Conservation (phyloP, 495 filamentous ascomycete species). For the Xylaria longipes region DNA sequence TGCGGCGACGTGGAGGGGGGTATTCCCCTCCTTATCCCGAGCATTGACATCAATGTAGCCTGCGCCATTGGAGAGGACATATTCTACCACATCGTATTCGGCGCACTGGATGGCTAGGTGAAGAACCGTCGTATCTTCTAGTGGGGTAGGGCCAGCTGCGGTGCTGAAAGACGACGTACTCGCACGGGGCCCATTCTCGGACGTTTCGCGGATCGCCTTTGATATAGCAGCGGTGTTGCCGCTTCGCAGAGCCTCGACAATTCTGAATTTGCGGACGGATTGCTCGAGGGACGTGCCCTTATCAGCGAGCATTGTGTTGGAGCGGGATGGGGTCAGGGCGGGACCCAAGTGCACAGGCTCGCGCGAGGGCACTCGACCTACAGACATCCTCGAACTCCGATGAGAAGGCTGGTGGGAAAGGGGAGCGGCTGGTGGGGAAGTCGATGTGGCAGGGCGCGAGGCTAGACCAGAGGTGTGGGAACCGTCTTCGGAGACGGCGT, state of each 20-base stretch:
- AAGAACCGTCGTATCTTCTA: conserved; percentile 85
- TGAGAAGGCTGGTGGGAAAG: conserved; percentile 46
- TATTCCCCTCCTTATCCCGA: conserved; percentile 91
- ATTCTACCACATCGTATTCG: conserved; percentile 94
- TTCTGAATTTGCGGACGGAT: conserved; percentile 89
- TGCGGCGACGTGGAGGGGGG: conserved; percentile 87
- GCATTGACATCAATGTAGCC: conserved; percentile 82
- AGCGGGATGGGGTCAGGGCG: conserved; percentile 32
- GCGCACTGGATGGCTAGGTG: conserved; percentile 98
- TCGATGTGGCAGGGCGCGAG: conserved; percentile 41
- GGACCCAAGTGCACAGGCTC: conserved; percentile 32
- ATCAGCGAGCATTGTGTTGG: conserved; percentile 40
- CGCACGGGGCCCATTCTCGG: conserved; percentile 53
- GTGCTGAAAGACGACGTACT: conserved; percentile 62
- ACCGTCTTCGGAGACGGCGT: conserved; percentile 47
- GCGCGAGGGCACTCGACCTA: conserved; percentile 47
- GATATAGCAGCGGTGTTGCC: conserved; percentile 91
- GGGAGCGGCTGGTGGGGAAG: conserved; percentile 41
- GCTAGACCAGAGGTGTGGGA: conserved; percentile 42
- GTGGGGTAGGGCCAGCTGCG: conserved; percentile 43
- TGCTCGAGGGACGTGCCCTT: conserved; percentile 78
- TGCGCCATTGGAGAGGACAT: conserved; percentile 75
- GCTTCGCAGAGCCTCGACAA: conserved; percentile 89
- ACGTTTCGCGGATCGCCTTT: conserved; percentile 78
- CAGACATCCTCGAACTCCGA: conserved; percentile 52